Base-by-base conservation (phyloP, 306 rosid genomes). In the Prunus armeniaca region DNA sequence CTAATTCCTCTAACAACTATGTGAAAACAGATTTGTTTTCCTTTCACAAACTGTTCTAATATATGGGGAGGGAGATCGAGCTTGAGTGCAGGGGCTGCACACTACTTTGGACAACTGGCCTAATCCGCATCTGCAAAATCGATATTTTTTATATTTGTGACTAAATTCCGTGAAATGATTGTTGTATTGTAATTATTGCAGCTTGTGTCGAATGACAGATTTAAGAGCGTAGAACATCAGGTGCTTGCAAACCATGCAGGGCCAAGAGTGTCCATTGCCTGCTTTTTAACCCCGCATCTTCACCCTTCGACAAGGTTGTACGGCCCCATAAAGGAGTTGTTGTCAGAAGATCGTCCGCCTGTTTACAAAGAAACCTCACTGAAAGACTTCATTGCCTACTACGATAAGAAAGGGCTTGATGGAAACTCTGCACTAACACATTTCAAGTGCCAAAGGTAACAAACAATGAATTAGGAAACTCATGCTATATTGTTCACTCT, bases 121-220 rank as follows among this genome's bases (percentile, higher is more conserved):
- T 6, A 38, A 38, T 38, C 9, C 0, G 1, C 43, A 0, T 38
- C 1, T 6, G 43, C 9, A 38, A 38, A 38, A 38, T 38, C 9
- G 9, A 38, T 38, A 38, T 38, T 7, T 38, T 38, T 38, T 38
- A 38, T 38, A 51, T 0, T 51, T 15, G 20, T 17, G 18, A 17
- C 11, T 9, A 9, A 11, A 24, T 25, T 28, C 18, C 18, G 5
- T 19, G 9, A 28, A 49, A 19, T n/a, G 12, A 43, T 14, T 25
- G 24, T 49, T 50, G 6, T 17, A 5, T 69, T 67, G 32, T 69
- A 38, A 9, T 24, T 43, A 50, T 43, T 77, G 67, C 79, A 84
- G 84, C 15, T 84, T 12, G 66, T 87, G 11, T 51, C 85, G 3
- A 82, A 84, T 45, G 83, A 80, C 43, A 80, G 28, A 38, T 82